Evolutionary conservation across 2,329 filamentous ascomycete genomes (phyloP).

Genomic region (Sphaerulina vaccinii): DNA sequence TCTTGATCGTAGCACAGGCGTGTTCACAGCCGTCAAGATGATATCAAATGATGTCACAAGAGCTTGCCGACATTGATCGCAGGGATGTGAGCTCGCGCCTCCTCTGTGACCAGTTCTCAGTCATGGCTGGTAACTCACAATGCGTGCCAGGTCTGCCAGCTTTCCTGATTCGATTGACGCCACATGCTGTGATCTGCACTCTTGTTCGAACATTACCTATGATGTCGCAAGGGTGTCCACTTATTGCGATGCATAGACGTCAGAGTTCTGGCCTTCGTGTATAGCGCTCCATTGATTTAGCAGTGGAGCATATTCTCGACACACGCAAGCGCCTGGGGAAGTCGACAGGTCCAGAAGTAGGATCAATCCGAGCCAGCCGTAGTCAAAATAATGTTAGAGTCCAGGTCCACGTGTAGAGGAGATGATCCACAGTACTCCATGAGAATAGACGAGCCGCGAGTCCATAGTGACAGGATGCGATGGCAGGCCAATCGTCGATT

Average conservation of each 20-base stretch:
- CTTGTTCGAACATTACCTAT: conserved; percentile 8
- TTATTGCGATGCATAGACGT: background rate
- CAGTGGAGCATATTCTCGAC: background rate
- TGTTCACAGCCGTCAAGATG: conserved; percentile 14
- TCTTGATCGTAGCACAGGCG: conserved; percentile 11
- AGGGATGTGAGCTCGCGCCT: conserved; percentile 18
- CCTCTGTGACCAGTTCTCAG: conserved; percentile 12
- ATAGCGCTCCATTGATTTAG: background rate
- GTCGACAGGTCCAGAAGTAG: background rate
- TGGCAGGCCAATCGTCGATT: conserved; percentile 14
- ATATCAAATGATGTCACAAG: conserved; percentile 18
- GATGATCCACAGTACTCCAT: conserved; percentile 2
- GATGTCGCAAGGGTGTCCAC: conserved; percentile 6
- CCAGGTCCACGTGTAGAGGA: background rate
- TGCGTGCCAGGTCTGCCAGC: conserved; percentile 14
- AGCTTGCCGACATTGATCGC: conserved; percentile 16
- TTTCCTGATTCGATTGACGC: conserved; percentile 15
- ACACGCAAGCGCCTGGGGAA: background rate
- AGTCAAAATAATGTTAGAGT: background rate
- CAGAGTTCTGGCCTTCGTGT: background rate
- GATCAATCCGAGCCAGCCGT: background rate
- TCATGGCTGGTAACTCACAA: background rate
- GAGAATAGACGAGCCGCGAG: background rate
- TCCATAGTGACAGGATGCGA: conserved; percentile 6
- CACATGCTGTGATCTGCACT: conserved; percentile 15